These are phyloP conservation scores for Fusarium agapanthi DNA, from an alignment of 2,329 filamentous ascomycete species.

Conservation along the genomic window DNA sequence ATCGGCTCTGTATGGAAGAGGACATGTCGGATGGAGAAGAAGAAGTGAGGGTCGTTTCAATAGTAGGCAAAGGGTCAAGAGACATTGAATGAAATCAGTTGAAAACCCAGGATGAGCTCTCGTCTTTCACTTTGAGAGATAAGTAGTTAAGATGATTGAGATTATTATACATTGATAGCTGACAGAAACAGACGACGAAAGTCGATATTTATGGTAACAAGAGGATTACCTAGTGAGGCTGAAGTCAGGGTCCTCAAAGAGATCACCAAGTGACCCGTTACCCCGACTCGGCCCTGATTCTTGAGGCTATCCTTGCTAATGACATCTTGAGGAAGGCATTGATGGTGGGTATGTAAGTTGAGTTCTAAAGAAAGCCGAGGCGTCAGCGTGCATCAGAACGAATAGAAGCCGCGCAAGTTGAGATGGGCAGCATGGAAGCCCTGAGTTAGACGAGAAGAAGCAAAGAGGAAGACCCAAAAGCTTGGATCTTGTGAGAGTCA, in stretches of 20 bases:
- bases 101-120: neutral
- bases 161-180: neutral
- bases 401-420: neutral
- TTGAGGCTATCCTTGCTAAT: conserved; percentile 35
- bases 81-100: conserved; percentile 16
- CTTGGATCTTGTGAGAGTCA: conserved; percentile 29
- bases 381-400: conserved; percentile 6
- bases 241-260: conserved; percentile 5
- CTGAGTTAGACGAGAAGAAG: conserved; percentile 15
- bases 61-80: conserved; percentile 26
- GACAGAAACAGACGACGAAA: conserved; percentile 1
- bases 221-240: neutral
- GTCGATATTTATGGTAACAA: conserved; percentile 35
- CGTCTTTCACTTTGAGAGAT: conserved; percentile 2
- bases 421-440: conserved; percentile 14
- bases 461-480: conserved; percentile 21
- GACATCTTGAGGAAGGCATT: conserved; percentile 30
- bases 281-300: conserved; percentile 33
- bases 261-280: conserved; percentile 7
- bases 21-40: conserved; percentile 30
- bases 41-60: conserved; percentile 24
- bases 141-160: neutral
- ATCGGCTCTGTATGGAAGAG: conserved; percentile 30
- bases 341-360: conserved; percentile 30
- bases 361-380: conserved; percentile 23